Evolutionary conservation across 495 filamentous ascomycete species (phyloP).

Genomic region (Opeltia flavorubescens): DNA sequence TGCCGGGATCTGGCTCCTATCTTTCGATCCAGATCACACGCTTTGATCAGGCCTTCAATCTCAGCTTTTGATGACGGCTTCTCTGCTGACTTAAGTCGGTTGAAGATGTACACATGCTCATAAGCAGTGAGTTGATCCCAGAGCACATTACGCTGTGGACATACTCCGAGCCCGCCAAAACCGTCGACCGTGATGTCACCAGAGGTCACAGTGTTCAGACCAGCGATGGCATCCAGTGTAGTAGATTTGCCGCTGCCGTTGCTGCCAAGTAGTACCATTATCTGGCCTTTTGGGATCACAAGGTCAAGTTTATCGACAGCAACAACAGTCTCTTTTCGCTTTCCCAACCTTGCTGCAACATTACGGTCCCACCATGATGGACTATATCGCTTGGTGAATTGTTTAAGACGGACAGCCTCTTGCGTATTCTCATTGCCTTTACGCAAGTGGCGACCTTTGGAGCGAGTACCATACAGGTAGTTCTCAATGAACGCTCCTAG

Average conservation of each 20-base stretch:
- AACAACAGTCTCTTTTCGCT: slow-evolving; percentile 45
- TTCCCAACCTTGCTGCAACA: slow-evolving; percentile 32
- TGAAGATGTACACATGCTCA: slow-evolving; percentile 70
- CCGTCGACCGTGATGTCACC: slow-evolving; percentile 59
- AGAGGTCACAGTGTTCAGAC: slow-evolving; percentile 53
- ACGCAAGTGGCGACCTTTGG: slow-evolving; percentile 41
- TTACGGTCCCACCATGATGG: slow-evolving; percentile 45
- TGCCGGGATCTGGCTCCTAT: slow-evolving; percentile 48
- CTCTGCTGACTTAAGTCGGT: slow-evolving; percentile 51
- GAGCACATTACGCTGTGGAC: slow-evolving; percentile 79
- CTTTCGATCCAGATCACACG: slow-evolving; percentile 60
- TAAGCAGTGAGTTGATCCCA: slow-evolving; percentile 73
- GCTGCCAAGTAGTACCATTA: slow-evolving; percentile 67
- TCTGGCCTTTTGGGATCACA: slow-evolving; percentile 54
- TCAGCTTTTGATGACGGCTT: slow-evolving; percentile 37
- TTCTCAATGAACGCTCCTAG: slow-evolving; percentile 59
- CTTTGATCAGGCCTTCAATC: slow-evolving; percentile 42
- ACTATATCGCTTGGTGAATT: slow-evolving; percentile 60
- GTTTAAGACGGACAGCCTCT: slow-evolving; percentile 45
- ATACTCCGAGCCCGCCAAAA: slow-evolving; percentile 67
- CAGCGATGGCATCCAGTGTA: slow-evolving; percentile 73
- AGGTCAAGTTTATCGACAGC: slow-evolving; percentile 60
- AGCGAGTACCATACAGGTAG: slow-evolving; percentile 58
- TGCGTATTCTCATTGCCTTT: slow-evolving; percentile 19
- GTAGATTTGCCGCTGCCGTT: slow-evolving; percentile 84